phyloP scores from a whole-genome alignment of 352 stramenopile genomes.

The Pythium brachiatum region DNA sequence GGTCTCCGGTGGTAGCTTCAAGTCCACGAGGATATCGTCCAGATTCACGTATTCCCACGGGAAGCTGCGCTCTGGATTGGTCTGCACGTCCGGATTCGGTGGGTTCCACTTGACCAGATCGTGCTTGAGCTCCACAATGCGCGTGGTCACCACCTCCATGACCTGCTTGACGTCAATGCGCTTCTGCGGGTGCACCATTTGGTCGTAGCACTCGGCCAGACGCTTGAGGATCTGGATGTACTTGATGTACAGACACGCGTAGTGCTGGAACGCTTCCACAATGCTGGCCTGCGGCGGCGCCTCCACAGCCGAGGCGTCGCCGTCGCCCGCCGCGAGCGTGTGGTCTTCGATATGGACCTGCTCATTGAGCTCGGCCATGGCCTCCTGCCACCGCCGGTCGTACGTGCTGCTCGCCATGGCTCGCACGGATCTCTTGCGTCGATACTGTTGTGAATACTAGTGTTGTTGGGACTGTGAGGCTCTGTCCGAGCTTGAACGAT shows the following conservation, averaged over 20 bases:
- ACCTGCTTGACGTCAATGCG: slow-evolving; percentile 91
- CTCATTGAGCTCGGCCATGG: slow-evolving; percentile 92
- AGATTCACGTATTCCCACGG: slow-evolving; percentile 95
- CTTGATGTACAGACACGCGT: slow-evolving; percentile 94
- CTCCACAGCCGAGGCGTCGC: slow-evolving; percentile 34
- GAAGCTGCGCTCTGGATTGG: slow-evolving; percentile 80
- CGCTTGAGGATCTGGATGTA: slow-evolving; percentile 92
- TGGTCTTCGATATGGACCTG: slow-evolving; percentile 89
- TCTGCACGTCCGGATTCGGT: slow-evolving; percentile 86
- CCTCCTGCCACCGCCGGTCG: slow-evolving; percentile 87
- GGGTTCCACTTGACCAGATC: slow-evolving; percentile 94
- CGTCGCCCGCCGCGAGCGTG: slow-evolving; percentile 48
- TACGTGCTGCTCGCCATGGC: slow-evolving; percentile 65
- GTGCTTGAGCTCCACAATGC: slow-evolving; percentile 89
- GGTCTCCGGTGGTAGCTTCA: slow-evolving; percentile 91
- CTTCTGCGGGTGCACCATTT: slow-evolving; percentile 95
- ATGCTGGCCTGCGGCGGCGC: slow-evolving; percentile 73
- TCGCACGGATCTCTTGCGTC: no score
- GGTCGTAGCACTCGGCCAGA: slow-evolving; percentile 90
- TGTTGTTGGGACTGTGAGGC: not conserved
- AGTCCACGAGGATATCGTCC: slow-evolving; percentile 90
- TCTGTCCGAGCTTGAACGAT: no score
- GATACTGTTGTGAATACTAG: not conserved
- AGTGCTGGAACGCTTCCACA: slow-evolving; percentile 92
- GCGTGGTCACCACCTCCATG: slow-evolving; percentile 90